phyloP scores from a whole-genome alignment of 148 eudicot species.

The Persicaria maculosa region DNA sequence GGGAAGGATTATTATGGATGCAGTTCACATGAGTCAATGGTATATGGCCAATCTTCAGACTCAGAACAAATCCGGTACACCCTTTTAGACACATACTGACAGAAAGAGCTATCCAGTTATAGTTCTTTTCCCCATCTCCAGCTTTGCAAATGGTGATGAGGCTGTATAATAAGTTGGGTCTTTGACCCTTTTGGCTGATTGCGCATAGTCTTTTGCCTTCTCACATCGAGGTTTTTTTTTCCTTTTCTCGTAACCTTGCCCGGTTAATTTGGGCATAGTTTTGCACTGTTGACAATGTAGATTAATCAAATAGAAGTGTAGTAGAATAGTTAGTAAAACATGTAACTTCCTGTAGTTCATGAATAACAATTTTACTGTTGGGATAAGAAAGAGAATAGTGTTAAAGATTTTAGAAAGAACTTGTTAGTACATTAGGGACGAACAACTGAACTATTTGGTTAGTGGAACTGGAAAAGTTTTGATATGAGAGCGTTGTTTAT shows the following conservation, averaged over 20 bases:
- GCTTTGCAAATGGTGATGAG: neutral
- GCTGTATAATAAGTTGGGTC: neutral
- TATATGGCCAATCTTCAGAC: neutral
- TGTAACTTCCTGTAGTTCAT: neutral
- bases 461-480: neutral
- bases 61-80: neutral
- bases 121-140: neutral
- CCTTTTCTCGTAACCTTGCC: neutral
- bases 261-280: neutral
- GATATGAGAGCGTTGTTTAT: no score
- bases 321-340: neutral
- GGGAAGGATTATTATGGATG: constrained; percentile 58
- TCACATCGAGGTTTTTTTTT: neutral
- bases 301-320: neutral
- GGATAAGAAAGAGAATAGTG: neutral
- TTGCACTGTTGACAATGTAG: neutral
- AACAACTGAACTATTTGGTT: neutral
- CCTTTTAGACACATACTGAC: neutral
- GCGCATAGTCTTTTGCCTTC: neutral
- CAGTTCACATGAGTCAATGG: constrained; percentile 27
- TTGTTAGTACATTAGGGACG: neutral
- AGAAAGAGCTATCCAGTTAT: no score
- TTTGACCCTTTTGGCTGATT: no score
- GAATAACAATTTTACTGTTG: neutral
- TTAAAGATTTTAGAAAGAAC: neutral